phyloP scores from a whole-genome alignment of 371 early-diverging fungal species.

The Fennellomyces sp. region DNA sequence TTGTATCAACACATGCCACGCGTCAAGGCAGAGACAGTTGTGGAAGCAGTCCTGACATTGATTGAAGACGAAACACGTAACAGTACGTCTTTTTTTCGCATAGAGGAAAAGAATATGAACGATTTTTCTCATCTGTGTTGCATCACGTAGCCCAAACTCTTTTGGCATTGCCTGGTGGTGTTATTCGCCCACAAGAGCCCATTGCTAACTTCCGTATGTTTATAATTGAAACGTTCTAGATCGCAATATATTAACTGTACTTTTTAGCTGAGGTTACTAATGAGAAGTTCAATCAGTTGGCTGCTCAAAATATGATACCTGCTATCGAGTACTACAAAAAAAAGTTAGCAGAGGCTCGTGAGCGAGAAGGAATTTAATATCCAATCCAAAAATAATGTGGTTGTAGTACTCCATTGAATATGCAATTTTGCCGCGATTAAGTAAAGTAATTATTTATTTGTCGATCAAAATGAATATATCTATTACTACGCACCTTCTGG shows the following conservation, averaged over 20 bases:
- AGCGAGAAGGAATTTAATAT: background rate
- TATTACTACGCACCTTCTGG: too few species aligned
- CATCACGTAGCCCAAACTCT: constrained; percentile 5
- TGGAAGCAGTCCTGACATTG: constrained; percentile 54
- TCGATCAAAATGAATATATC: too few species aligned
- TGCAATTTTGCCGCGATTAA: too few species aligned
- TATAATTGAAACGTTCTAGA: background rate
- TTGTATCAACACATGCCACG: constrained; percentile 16
- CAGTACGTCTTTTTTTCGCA: constrained; percentile 32
- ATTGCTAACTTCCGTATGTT: constrained; percentile 7
- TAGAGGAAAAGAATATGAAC: too few species aligned
- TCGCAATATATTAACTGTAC: too few species aligned
- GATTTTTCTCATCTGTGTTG: background rate
- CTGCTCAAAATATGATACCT: background rate
- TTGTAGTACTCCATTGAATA: too few species aligned
- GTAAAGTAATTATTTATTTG: too few species aligned
- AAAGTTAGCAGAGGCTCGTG: background rate
- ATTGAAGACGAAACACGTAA: constrained; percentile 50
- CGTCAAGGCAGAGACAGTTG: constrained; percentile 46
- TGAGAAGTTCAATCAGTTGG: background rate
- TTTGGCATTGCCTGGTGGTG: constrained; percentile 19
- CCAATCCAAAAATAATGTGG: too few species aligned
- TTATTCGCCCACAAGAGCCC: constrained; percentile 5
- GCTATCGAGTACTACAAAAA: background rate
- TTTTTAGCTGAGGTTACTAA: background rate